phyloP scores from a whole-genome alignment of 306 rosid genomes.

The Comarum palustre region DNA sequence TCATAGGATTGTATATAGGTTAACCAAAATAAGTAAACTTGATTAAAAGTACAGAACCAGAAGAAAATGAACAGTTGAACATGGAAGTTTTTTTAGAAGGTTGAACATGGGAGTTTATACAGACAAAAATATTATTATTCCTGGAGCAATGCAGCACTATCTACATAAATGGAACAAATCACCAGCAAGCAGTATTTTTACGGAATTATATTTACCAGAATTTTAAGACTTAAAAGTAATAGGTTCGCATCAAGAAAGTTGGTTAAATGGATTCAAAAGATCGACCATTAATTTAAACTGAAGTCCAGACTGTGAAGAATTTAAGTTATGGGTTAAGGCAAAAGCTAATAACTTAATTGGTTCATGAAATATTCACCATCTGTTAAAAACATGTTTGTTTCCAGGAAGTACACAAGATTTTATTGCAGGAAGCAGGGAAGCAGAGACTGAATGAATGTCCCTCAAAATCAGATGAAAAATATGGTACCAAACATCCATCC shows the following conservation, averaged over 20 bases:
- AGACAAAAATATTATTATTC: neutral
- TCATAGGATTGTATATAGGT: neutral
- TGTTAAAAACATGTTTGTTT: neutral
- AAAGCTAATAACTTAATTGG: neutral
- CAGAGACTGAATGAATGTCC: neutral
- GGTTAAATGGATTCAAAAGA: neutral
- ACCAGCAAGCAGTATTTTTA: neutral
- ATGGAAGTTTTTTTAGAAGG: too few relatives aligned
- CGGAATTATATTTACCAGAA: neutral
- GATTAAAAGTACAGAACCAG: neutral
- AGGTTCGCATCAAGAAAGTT: neutral
- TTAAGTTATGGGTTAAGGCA: neutral
- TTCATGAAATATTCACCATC: neutral
- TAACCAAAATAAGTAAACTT: conserved; percentile 4
- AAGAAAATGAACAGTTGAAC: neutral
- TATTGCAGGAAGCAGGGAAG: neutral
- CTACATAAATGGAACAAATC: neutral
- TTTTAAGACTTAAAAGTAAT: neutral
- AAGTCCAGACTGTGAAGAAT: conserved; percentile 3
- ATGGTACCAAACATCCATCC: neutral
- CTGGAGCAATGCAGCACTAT: neutral
- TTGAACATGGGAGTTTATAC: neutral
- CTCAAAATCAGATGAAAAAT: neutral
- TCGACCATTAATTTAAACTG: neutral
- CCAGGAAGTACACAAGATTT: neutral